Base-by-base conservation (phyloP, 176 grass and related monocot species). In the Oryza longistaminata region DNA sequence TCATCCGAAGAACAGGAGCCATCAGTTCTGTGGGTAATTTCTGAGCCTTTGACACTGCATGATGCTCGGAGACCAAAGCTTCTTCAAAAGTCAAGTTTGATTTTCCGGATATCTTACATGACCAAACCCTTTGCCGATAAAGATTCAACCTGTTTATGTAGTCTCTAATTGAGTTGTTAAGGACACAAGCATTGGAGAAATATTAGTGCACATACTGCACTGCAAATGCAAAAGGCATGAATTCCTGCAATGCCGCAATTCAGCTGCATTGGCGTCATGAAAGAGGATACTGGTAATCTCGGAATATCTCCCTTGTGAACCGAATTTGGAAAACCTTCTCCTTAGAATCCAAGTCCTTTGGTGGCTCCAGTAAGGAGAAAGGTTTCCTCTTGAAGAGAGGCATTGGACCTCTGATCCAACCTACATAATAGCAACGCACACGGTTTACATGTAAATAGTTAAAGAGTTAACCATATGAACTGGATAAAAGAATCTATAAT, bases 81-180 rank as follows among this genome's bases (percentile, higher is more conserved):
- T 97, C 94, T 83, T 97, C 94, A 83, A 92, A 97, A 85, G 94
- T 97, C 82, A 97, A 85, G 87, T 94, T 94, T 42, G 87, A 78
- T 73, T 97, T 97, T 64, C 94, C 92, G 17, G 90, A 88, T 27
- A 88, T 58, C 74, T 92, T 92, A 87, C 94, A 97, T 66, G 90
- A 82, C 94, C 94, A 97, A 66, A 97, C 62, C 73, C 92, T 92
- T 80, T 90, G 87, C 6, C 92, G 87, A 82, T 97, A 97, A 70
- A 97, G 83, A 64, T 97, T 94, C 68, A 97, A 61, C 85, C 90
- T 92, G 78, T 92, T 92, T 16, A 92, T 78, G 67, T 97, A 97
- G 66, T 94, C 92, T 85, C 94, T 97, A 81, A 82, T 81, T 15
- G 58, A 21, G 42, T 82, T 19, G 72, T 92, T 87, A 94, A 97